Base-by-base conservation (phyloP, 2,329 filamentous ascomycete species). In the Decorospora gaudefroyi region DNA sequence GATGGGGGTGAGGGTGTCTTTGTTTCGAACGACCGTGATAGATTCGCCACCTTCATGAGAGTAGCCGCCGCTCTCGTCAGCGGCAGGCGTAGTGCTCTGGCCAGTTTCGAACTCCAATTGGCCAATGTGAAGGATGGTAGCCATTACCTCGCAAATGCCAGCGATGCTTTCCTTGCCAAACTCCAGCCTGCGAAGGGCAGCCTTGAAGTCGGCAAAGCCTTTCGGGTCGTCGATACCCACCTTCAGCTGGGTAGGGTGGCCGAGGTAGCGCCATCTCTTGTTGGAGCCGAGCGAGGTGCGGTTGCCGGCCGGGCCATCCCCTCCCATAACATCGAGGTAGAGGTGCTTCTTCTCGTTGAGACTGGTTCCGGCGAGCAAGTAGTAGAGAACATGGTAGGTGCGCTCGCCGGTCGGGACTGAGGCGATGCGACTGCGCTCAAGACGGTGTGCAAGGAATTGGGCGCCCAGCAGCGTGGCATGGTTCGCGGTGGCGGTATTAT, bases 191-290 rank as follows among this genome's bases (percentile, higher is more conserved):
- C 91, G 83, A 34, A 99, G 76, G 1, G 93, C 93, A 1, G 89
- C 96, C 76, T 97, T 97, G 79, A 99, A 97, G 39, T 97, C 86
- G 66, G 95, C 89, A 71, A 99, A 99, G 4, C 92, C 93, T 64
- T 96, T 91, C 1, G 86, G 80, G 65, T 99, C 93, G 63, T 99
- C 96, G 68, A 99, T 91, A 45, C 93, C 93, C 18, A 97, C 90
- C 70, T 96, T 97, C 54, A 99, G 80, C 72, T 99, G 93, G 0
- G 92, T 96, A 1, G 92, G 93, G 61, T 99, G 93, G 3, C 93
- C 93, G 3, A 99, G 81, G 65, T 95, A 99, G 67, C 90, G 88
- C 93, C 93, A 99, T 72, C 93, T 80, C 74, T 90, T 95, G 62
- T 86, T 83, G n/a, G 74, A 73, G 8, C 73, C 75, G 12, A 78